Percentiles rank a stretch among this genome's conserved stretches.
These are phyloP conservation scores for Parietichytrium sp. DNA, from an alignment of 108 stramenopile species.

Conservation along the genomic window DNA sequence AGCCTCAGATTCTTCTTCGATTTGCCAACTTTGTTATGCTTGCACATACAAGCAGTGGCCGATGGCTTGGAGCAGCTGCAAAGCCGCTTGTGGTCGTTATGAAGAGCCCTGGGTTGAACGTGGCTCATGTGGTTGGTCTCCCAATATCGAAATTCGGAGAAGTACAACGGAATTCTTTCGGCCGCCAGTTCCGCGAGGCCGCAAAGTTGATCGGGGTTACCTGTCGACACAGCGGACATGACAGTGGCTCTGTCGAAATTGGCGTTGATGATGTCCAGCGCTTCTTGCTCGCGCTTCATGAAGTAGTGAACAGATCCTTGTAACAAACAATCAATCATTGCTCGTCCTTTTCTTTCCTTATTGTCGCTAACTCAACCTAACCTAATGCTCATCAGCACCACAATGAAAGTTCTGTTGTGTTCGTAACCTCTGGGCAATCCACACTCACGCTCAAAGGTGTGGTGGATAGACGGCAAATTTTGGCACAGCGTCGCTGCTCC, in stretches of 20 bases:
- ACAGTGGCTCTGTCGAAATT: neutral
- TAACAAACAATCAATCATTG: too few species aligned
- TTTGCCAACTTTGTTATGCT: neutral
- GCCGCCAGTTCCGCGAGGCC: neutral
- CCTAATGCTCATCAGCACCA: too few species aligned
- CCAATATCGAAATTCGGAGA: neutral
- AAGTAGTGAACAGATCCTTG: too few species aligned
- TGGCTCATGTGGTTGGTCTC: slow-evolving; percentile 19
- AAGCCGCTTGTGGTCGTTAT: slow-evolving; percentile 7
- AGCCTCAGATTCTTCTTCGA: slow-evolving; percentile 1
- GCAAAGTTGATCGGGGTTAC: neutral
- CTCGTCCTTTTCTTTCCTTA: too few species aligned
- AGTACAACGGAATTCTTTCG: neutral
- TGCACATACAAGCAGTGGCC: neutral
- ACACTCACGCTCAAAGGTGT: too few species aligned
- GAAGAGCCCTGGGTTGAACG: neutral
- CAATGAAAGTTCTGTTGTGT: too few species aligned
- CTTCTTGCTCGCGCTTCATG: slow-evolving; percentile 16
- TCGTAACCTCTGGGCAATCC: too few species aligned
- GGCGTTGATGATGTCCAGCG: neutral
- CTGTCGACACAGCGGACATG: neutral
- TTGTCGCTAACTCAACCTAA: too few species aligned
- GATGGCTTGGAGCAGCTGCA: neutral
- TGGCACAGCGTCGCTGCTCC: too few species aligned
- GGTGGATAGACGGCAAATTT: too few species aligned